A percentile compares a stretch with the other conserved stretches of the same genome.
Evolutionary conservation across 768 basidiomycete species (phyloP).

Genomic region (Russula sp.): DNA sequence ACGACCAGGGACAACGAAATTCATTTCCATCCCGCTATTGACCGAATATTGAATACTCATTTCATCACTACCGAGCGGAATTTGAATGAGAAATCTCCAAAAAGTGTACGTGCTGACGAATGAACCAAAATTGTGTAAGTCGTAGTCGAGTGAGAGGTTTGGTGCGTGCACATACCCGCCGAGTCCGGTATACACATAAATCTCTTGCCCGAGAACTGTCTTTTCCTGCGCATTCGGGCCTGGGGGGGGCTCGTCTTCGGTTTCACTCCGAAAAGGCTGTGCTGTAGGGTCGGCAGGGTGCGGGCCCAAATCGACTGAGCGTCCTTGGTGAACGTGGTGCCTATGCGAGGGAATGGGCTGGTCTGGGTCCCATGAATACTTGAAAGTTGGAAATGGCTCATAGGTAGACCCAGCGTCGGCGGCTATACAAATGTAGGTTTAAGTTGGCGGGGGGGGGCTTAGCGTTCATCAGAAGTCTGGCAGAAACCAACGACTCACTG

Average conservation of each 20-base stretch:
- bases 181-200: conserved; percentile 59
- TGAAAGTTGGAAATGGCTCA: conserved; percentile 63
- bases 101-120: conserved; percentile 74
- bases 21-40: conserved; percentile 69
- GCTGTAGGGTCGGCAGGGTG: conserved; percentile 74
- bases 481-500: conserved; percentile 44
- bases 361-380: conserved; percentile 70
- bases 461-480: background rate
- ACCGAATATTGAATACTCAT: conserved; percentile 76
- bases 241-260: background rate
- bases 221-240: conserved; percentile 35
- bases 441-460: background rate
- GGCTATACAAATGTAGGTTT: conserved; percentile 36
- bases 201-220: conserved; percentile 54
- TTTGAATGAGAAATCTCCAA: conserved; percentile 85
- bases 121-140: background rate
- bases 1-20: conserved; percentile 78
- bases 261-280: conserved; percentile 26
- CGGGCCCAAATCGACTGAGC: conserved; percentile 54
- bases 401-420: conserved; percentile 76
- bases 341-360: conserved; percentile 22
- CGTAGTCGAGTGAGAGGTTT: background rate
- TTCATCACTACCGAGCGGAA: conserved; percentile 53
- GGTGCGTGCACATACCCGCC: conserved; percentile 37
- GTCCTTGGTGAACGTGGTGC: conserved; percentile 22